Percentiles rank a stretch among this genome's conserved stretches.
Evolutionary conservation across 2,329 filamentous ascomycete genomes (phyloP).

Genomic region (Tolypocladium cylindrosporum): DNA sequence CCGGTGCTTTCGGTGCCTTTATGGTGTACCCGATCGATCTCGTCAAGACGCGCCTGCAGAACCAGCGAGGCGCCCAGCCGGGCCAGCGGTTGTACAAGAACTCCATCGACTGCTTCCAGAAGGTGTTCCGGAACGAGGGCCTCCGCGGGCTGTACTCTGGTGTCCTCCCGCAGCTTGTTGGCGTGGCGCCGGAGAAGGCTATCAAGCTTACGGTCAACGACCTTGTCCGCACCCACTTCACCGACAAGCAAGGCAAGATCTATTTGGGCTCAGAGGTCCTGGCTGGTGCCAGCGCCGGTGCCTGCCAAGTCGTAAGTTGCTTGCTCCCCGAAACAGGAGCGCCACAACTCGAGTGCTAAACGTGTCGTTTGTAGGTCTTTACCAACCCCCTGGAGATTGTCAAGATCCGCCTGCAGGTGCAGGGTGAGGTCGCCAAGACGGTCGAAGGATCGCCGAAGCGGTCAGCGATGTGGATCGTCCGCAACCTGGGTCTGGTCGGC

Average conservation of each 20-base stretch:
- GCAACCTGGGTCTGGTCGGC: constrained; percentile 85
- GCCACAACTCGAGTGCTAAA: neutral
- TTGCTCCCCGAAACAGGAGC: constrained; percentile 1
- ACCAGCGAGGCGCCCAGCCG: constrained; percentile 74
- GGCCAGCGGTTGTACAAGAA: constrained; percentile 93
- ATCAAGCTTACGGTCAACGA: constrained; percentile 99
- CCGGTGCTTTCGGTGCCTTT: constrained; percentile 94
- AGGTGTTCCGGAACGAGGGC: constrained; percentile 89
- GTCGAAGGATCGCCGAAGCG: constrained; percentile 74
- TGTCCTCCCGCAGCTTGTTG: constrained; percentile 87
- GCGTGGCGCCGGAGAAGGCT: constrained; percentile 97
- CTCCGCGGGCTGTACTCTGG: constrained; percentile 86
- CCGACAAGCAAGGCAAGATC: constrained; percentile 69
- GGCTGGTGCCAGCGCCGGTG: constrained; percentile 82
- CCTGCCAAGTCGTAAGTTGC: constrained; percentile 78
- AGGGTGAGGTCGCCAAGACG: constrained; percentile 88
- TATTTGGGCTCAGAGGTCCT: constrained; percentile 63
- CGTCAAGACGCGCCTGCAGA: constrained; percentile 97
- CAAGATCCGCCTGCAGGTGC: constrained; percentile 96
- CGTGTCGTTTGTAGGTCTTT: constrained; percentile 55
- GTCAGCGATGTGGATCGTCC: constrained; percentile 95
- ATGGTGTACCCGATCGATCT: constrained; percentile 99
- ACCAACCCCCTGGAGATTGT: constrained; percentile 98
- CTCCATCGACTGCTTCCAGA: constrained; percentile 87
- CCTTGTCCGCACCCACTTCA: constrained; percentile 67